Conservation (phyloP, 2,329 filamentous ascomycete genomes). For the Fusarium globosum region DNA sequence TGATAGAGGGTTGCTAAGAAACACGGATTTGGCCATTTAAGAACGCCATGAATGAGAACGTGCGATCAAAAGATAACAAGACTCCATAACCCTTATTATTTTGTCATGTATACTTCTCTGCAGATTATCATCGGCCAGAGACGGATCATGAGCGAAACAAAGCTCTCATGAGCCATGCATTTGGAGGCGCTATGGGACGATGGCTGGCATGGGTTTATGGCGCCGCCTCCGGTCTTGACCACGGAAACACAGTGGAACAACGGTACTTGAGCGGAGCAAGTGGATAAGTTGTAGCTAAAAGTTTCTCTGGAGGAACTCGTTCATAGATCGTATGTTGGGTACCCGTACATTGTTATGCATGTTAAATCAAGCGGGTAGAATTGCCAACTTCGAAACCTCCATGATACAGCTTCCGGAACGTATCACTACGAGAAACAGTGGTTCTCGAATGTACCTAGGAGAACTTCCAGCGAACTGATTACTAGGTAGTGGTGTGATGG, state of each 20-base stretch:
- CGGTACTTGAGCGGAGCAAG: conserved; percentile 19
- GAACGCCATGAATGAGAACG: not conserved
- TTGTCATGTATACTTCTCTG: not conserved
- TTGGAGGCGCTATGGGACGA: not conserved
- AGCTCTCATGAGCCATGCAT: not conserved
- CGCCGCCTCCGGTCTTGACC: conserved; percentile 8
- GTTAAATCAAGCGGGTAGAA: not conserved
- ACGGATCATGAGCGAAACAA: conserved; percentile 8
- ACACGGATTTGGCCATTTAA: not conserved
- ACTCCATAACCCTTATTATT: conserved; percentile 1
- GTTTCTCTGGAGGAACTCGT: conserved; percentile 5
- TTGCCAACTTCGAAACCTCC: not conserved
- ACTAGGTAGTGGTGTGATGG: not conserved
- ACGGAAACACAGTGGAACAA: conserved; percentile 24
- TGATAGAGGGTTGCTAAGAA: conserved; percentile 10
- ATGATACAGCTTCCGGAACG: conserved; percentile 5
- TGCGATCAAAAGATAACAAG: conserved; percentile 19
- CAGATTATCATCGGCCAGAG: not conserved
- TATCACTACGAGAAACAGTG: not conserved
- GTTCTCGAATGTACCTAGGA: not conserved
- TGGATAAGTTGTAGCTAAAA: conserved; percentile 18
- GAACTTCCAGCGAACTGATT: not conserved
- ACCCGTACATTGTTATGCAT: not conserved
- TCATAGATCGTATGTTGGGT: conserved; percentile 14
- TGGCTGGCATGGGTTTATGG: conserved; percentile 20